Conservation (phyloP, 2,329 filamentous ascomycete species). For the Aspergillus pseudonomiae region DNA sequence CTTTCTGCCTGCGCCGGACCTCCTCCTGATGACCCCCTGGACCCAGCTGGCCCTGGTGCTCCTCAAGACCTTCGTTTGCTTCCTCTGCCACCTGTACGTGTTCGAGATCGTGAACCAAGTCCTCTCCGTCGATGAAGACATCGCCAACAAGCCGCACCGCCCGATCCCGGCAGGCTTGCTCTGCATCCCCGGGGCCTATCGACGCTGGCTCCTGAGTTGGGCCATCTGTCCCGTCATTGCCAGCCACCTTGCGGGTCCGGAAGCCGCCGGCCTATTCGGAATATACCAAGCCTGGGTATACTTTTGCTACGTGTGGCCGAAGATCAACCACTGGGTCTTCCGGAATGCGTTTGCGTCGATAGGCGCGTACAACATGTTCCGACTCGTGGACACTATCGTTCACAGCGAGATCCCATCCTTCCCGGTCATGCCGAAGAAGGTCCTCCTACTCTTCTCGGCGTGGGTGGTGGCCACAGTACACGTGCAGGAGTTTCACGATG, state of each 20-base stretch:
- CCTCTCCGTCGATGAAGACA: constrained; percentile 6
- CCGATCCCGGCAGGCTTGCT: constrained; percentile 8
- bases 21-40: constrained; percentile 3
- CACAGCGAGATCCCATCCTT: constrained; percentile 3
- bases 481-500: constrained; percentile 18
- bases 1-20: constrained; percentile 5
- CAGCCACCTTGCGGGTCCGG: background rate
- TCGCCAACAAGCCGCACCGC: constrained; percentile 6
- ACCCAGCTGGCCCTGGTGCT: background rate
- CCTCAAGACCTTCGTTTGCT: constrained; percentile 4
- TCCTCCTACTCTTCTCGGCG: background rate
- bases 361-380: constrained; percentile 12
- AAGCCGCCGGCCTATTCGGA: constrained; percentile 4
- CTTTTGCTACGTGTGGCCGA: constrained; percentile 15
- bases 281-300: constrained; percentile 7
- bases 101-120: constrained; percentile 13
- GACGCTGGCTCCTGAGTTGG: constrained; percentile 10
- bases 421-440: background rate
- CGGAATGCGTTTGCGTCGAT: constrained; percentile 14
- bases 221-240: background rate
- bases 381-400: constrained; percentile 7
- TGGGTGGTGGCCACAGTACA: constrained; percentile 14
- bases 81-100: constrained; percentile 10
- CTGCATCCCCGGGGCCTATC: constrained; percentile 1
- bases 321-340: constrained; percentile 11